Evolutionary conservation across 768 basidiomycete genomes (phyloP), one percentile per base, ranked within the genome.

Genomic region (Coprinopsis marcescibilis): DNA sequence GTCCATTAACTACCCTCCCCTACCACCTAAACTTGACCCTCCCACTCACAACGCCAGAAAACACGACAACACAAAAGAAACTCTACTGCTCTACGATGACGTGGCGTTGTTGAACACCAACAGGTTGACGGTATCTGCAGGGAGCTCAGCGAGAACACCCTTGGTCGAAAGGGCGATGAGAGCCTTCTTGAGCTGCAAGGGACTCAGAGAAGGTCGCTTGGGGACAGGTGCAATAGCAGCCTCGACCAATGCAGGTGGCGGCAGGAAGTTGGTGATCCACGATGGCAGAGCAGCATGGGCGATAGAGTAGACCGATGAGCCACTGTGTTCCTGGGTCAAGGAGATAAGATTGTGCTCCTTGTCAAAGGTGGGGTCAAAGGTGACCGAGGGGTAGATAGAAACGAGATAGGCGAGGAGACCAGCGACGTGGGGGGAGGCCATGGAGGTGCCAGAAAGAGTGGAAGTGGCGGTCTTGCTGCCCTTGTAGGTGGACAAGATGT

Each of bases 381-480:
- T 64, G 40, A 64, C 54, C 0, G 81, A 81, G 3, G 86, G 87
- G 68, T 93, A 87, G 58, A 95, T 76, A 20, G 90, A 92, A 49
- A 98, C 78, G 52, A 92, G 76, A 76, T 98, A 98, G 11, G 94
- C 94, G 43, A 90, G 69, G 45, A 96, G 68, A 55, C 95, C 95
- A 48, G 89, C 88, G 34, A 79, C 82, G 69, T 95, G 93, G 37
- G 95, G 95, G 5, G 89, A 89, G 12, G 94, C 93, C 92, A 96
- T 96, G 13, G 88, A 91, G 6, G 91, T 93, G 34, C 91, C 91
- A 1, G 89, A 91, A 55, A 96, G 78, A 7, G 83, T 88, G 56
- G 82, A 79, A 40, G 72, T 73, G n/a, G 87, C 78, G 3, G 52
- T 60, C 49, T 61, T 63, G 50, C 78, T 75, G 25, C 81, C 81